These are phyloP conservation scores for Torulaspora indica DNA, from an alignment of 805 yeast species.

Conservation along the genomic window DNA sequence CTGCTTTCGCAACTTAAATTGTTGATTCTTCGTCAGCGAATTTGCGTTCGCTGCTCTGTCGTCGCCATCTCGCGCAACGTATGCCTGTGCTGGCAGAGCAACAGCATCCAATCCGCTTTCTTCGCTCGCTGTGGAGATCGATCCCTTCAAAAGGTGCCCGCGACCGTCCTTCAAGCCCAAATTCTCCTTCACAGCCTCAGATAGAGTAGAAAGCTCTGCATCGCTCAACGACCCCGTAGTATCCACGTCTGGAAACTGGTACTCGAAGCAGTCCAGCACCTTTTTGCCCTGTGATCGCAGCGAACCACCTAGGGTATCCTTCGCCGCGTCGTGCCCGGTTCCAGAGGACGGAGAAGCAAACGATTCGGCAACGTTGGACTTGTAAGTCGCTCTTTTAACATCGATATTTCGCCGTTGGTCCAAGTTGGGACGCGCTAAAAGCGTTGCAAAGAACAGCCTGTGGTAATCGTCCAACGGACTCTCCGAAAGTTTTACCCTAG, in stretches of 20 bases:
- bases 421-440: slow-evolving; percentile 8
- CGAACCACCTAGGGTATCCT: background rate
- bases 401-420: slow-evolving; percentile 10
- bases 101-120: background rate
- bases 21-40: slow-evolving; percentile 32
- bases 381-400: slow-evolving; percentile 20
- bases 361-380: slow-evolving; percentile 23
- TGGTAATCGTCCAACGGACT: slow-evolving; percentile 35
- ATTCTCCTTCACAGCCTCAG: slow-evolving; percentile 8
- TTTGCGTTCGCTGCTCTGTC: slow-evolving; percentile 3
- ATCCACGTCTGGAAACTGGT: slow-evolving; percentile 27
- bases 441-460: slow-evolving; percentile 26
- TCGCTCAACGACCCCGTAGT: background rate
- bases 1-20: slow-evolving; percentile 29
- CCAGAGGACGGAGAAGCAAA: slow-evolving; percentile 13
- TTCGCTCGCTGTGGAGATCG: slow-evolving; percentile 3
- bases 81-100: background rate
- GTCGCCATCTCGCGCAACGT: background rate
- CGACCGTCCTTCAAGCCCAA: slow-evolving; percentile 6
- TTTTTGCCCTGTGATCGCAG: slow-evolving; percentile 9
- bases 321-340: slow-evolving; percentile 3
- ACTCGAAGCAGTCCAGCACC: slow-evolving; percentile 30
- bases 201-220: slow-evolving; percentile 1
- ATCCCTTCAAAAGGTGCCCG: slow-evolving; percentile 8
- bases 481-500: slow-evolving; percentile 17